Percentiles rank a stretch among this genome's conserved stretches.
Conservation (phyloP, 495 filamentous ascomycete species). For the Jackrogersella multiformis region DNA sequence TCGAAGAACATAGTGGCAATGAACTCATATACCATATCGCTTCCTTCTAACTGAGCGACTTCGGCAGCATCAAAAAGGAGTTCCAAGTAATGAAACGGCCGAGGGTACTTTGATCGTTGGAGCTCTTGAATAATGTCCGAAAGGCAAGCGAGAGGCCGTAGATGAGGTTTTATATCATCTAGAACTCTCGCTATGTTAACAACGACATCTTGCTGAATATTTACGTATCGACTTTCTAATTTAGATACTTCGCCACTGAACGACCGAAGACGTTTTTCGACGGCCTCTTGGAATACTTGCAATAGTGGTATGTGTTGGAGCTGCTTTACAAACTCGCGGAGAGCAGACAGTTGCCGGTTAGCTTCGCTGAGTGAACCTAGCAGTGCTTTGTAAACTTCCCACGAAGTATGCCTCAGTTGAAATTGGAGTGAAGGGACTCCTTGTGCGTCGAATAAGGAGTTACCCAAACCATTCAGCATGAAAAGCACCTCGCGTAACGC, state of each 20-base stretch:
- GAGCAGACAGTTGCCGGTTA: constrained; percentile 48
- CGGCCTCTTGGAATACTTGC: constrained; percentile 59
- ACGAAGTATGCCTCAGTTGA: constrained; percentile 51
- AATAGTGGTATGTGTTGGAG: constrained; percentile 56
- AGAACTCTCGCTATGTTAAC: constrained; percentile 69
- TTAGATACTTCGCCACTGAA: constrained; percentile 57
- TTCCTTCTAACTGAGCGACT: constrained; percentile 72
- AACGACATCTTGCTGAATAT: constrained; percentile 55
- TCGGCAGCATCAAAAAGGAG: constrained; percentile 74
- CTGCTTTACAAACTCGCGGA: constrained; percentile 47
- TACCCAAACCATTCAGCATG: constrained; percentile 84
- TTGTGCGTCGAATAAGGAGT: constrained; percentile 69
- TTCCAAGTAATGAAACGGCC: constrained; percentile 72
- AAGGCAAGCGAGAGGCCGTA: constrained; percentile 65
- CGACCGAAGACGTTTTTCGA: constrained; percentile 51
- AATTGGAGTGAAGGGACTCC: constrained; percentile 46
- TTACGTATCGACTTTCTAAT: constrained; percentile 57
- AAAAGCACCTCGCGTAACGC: constrained; percentile 80
- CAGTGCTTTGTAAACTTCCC: constrained; percentile 54
- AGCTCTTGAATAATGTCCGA: constrained; percentile 56
- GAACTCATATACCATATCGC: constrained; percentile 65
- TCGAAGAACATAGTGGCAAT: constrained; percentile 78
- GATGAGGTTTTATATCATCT: constrained; percentile 63
- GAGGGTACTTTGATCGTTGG: constrained; percentile 49
- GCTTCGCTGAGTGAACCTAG: constrained; percentile 53